Evolutionary conservation across 352 stramenopile species (phyloP).

Genomic region (Phytophthora fragariae): DNA sequence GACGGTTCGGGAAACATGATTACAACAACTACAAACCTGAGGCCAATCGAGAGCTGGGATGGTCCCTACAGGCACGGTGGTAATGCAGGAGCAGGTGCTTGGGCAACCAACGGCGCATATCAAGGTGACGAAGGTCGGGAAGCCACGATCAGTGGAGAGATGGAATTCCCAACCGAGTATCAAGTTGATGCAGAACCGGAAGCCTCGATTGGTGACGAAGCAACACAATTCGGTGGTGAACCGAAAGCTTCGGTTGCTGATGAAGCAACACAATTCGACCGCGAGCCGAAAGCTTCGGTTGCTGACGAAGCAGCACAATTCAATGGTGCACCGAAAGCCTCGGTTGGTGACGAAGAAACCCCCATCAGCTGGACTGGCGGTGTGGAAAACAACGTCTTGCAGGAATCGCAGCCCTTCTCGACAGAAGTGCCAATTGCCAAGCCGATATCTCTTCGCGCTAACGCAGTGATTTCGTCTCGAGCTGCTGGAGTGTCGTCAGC

Average conservation of each 20-base stretch:
- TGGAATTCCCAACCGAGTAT: no score
- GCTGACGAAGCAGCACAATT: not conserved
- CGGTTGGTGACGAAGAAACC: not conserved
- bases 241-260: not conserved
- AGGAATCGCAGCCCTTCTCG: not conserved
- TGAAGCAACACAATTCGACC: not conserved
- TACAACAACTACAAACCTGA: no score
- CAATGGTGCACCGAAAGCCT: not conserved
- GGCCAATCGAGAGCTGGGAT: no score
- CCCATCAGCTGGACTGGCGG: not conserved
- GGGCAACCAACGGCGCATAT: no score
- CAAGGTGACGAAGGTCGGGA: no score
- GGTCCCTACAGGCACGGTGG: no score
- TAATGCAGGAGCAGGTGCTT: no score
- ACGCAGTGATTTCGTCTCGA: not conserved
- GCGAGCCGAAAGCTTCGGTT: not conserved
- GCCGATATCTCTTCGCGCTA: not conserved
- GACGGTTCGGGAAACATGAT: no score
- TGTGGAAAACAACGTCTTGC: not conserved
- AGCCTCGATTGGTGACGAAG: not conserved
- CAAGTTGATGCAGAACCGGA: no score
- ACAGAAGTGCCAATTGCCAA: not conserved
- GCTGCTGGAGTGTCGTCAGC: not conserved
- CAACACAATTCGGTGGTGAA: not conserved
- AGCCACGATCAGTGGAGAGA: no score